phyloP scores from a whole-genome alignment of 2,329 filamentous ascomycete species.

The Madurella fahalii region DNA sequence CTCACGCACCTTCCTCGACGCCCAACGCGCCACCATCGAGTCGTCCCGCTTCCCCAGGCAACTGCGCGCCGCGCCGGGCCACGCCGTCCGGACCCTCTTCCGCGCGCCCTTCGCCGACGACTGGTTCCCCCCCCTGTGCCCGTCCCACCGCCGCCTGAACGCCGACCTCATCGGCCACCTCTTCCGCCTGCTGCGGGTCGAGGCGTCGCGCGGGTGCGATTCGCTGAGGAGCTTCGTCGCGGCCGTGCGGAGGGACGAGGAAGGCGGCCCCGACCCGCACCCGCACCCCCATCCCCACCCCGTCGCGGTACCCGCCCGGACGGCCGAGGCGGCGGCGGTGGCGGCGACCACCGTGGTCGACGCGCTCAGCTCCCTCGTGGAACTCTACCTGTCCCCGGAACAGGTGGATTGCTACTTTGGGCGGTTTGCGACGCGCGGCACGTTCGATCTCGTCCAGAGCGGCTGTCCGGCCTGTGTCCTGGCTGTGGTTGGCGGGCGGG shows the following conservation, averaged over 20 bases:
- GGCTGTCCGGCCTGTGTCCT: slow-evolving; percentile 53
- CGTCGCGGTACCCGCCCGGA: too few relatives aligned
- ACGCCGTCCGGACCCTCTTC: not conserved
- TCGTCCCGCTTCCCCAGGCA: not conserved
- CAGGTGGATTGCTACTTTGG: slow-evolving; percentile 36
- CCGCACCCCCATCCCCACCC: too few relatives aligned
- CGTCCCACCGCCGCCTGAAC: slow-evolving; percentile 38
- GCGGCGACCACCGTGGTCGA: not conserved
- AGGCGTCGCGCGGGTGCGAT: slow-evolving; percentile 34
- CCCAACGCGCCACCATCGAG: not conserved
- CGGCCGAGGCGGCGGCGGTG: not conserved
- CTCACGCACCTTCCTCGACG: not conserved
- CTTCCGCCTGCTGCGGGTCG: slow-evolving; percentile 40
- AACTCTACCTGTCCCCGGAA: slow-evolving; percentile 37
- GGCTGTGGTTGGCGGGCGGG: slow-evolving; percentile 43
- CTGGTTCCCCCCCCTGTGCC: slow-evolving; percentile 34
- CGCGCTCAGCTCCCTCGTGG: not conserved
- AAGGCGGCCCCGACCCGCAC: too few relatives aligned
- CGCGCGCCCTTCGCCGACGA: not conserved
- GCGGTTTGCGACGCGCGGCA: not conserved
- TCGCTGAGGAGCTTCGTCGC: slow-evolving; percentile 13
- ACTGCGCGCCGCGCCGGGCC: not conserved
- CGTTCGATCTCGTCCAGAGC: slow-evolving; percentile 28
- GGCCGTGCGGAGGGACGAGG: too few relatives aligned
- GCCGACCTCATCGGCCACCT: slow-evolving; percentile 41